Evolutionary conservation across 2,329 filamentous ascomycete species (phyloP).

Genomic region (Xylariales sp.): DNA sequence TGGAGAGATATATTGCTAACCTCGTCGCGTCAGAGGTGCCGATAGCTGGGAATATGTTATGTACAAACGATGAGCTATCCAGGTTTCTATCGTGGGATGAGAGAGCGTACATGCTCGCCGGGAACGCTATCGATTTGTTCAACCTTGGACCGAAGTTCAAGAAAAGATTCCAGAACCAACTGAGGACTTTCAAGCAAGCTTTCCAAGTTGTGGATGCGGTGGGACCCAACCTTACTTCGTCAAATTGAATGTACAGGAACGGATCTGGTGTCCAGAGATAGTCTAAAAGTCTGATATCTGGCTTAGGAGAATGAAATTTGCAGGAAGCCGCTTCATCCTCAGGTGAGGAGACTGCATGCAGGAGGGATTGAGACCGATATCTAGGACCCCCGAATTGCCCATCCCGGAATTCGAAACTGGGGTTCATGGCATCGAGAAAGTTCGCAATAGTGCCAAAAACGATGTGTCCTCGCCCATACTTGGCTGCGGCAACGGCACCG

Average conservation of each 20-base stretch:
- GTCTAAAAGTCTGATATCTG: background rate
- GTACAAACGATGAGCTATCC: conserved; percentile 20
- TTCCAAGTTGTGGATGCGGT: background rate
- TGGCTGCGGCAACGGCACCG: too few species aligned
- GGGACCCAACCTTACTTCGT: background rate
- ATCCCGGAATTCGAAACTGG: background rate
- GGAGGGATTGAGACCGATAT: background rate
- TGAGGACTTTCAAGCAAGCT: conserved; percentile 14
- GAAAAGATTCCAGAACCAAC: conserved; percentile 17
- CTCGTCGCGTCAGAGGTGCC: conserved; percentile 22
- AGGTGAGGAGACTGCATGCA: background rate
- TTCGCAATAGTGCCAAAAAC: conserved; percentile 25
- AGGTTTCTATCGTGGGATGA: conserved; percentile 27
- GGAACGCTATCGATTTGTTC: conserved; percentile 29
- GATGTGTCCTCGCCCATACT: too few species aligned
- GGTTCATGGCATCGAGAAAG: background rate
- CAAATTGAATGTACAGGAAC: background rate
- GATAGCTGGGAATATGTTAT: conserved; percentile 28
- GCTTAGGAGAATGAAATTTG: conserved; percentile 2
- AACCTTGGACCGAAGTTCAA: conserved; percentile 22
- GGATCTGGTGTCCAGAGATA: background rate
- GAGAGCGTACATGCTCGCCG: conserved; percentile 24
- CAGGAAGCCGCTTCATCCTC: background rate
- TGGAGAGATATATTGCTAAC: background rate
- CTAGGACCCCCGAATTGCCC: background rate